Conservation (phyloP, 441 rosid species). For the Jatropha podagrica region DNA sequence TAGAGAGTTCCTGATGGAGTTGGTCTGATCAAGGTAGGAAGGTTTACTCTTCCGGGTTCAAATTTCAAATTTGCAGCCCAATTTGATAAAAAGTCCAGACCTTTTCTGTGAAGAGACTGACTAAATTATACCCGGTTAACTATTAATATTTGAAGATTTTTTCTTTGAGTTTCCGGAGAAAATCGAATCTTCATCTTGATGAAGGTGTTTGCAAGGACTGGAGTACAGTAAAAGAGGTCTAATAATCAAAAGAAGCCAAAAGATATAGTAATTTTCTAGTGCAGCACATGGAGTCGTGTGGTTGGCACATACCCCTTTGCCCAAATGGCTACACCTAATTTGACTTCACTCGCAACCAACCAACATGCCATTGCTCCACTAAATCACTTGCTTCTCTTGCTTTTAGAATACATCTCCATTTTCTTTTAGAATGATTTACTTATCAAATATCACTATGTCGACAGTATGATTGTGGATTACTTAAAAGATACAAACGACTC, state of each 20-base stretch:
- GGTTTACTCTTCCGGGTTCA: too few species aligned
- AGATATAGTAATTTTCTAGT: neutral
- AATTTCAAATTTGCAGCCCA: too few species aligned
- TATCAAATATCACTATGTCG: neutral
- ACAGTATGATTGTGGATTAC: neutral
- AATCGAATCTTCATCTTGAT: too few species aligned
- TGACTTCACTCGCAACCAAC: slow-evolving; percentile 26
- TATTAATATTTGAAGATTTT: too few species aligned
- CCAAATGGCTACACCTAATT: slow-evolving; percentile 9
- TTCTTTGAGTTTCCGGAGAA: too few species aligned
- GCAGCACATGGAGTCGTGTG: slow-evolving; percentile 31
- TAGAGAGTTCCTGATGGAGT: neutral
- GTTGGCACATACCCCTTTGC: slow-evolving; percentile 12
- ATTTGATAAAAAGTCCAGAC: too few species aligned
- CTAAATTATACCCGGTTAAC: too few species aligned
- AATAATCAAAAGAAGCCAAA: neutral
- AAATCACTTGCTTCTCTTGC: neutral
- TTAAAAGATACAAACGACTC: neutral
- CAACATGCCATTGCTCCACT: slow-evolving; percentile 24
- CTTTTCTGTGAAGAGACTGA: too few species aligned
- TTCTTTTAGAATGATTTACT: neutral
- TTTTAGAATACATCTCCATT: neutral
- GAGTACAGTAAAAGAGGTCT: slow-evolving; percentile 2
- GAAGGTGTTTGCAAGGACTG: slow-evolving; percentile 2
- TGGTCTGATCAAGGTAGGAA: too few species aligned